Evolutionary conservation across 2,329 filamentous ascomycete genomes (phyloP).

Genomic region (Aspergillus pseudotamarii): DNA sequence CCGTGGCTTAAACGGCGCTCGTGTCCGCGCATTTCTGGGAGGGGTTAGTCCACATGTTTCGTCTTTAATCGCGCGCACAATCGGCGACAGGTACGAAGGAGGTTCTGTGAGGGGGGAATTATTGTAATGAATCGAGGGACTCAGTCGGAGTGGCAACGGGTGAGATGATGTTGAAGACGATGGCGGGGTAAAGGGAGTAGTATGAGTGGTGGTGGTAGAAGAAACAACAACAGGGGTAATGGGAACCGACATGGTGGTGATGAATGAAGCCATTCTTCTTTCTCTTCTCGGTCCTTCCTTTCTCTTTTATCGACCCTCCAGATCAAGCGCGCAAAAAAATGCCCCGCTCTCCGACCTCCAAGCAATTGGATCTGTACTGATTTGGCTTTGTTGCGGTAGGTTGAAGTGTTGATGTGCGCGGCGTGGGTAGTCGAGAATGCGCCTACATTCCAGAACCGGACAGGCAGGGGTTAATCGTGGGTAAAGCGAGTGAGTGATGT

Average conservation of each 20-base stretch:
- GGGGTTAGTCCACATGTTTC: slow-evolving; percentile 44
- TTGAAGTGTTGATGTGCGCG: slow-evolving; percentile 21
- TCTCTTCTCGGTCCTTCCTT: neutral
- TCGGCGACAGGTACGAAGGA: slow-evolving; percentile 41
- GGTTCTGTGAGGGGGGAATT: slow-evolving; percentile 33
- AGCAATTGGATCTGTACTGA: neutral
- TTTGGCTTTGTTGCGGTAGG: neutral
- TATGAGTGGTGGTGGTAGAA: slow-evolving; percentile 32
- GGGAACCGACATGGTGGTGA: slow-evolving; percentile 76
- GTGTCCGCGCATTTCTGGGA: slow-evolving; percentile 78
- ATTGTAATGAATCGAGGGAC: slow-evolving; percentile 32
- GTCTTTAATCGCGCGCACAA: slow-evolving; percentile 40
- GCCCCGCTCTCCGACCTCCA: neutral
- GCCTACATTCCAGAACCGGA: slow-evolving; percentile 30
- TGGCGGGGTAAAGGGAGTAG: slow-evolving; percentile 25
- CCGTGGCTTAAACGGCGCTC: slow-evolving; percentile 89
- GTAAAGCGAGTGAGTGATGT: neutral
- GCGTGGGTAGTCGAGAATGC: slow-evolving; percentile 13
- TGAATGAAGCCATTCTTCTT: slow-evolving; percentile 70
- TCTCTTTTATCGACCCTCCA: neutral
- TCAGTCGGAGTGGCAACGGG: slow-evolving; percentile 23
- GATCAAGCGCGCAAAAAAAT: neutral
- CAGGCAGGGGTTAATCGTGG: slow-evolving; percentile 7
- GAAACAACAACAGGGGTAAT: slow-evolving; percentile 34
- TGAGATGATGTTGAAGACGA: slow-evolving; percentile 22